Evolutionary conservation across 2,329 filamentous ascomycete species (phyloP), one percentile per base, ranked within the genome.

Genomic region (Diaporthe batatas): DNA sequence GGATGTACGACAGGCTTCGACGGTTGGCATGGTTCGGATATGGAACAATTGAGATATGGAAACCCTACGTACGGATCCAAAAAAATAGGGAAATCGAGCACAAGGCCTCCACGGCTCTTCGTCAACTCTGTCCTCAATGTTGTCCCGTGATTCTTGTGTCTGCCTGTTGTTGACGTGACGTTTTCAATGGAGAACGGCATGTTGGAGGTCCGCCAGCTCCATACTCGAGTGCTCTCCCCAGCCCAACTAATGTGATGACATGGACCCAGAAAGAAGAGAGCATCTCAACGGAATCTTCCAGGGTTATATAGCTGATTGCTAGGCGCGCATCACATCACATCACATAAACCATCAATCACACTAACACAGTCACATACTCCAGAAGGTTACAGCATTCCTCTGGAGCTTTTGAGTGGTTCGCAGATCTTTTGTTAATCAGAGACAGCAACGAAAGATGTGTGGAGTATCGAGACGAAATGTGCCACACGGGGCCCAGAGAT

Each of bases 1-100:
- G 78, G 80, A 83, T 85, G 82, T 84, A 83, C 84, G 67, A 85
- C 83, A 84, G 83, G 83, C 82, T 82, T 82, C 80, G 82, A 83
- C 81, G 79, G 80, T 82, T 83, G 83, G 84, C 83, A 86, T 79
- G 81, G 80, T 82, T 85, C 82, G 80, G 79, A 77, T 78, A 79
- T 75, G 77, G 80, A 79, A 78, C 3, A 78, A 7, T n/a, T 58
- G 53, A 65, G 44, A 62, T 79, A 74, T 76, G 76, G 78, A 80
- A 77, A 81, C 79, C 76, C 79, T 79, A 79, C 80, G 81, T 81
- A 80, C 77, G 79, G 79, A 49, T 57, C 54, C 18, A 42, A 74
- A 74, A 39, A 39, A 74, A 42, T 18, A 82, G 84, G 82, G 80
- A 83, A 83, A 82, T 81, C 58, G 67, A 75, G 75, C 75, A 78